A percentile compares a stretch with the other conserved stretches of the same genome.
Conservation (phyloP, 2,329 filamentous ascomycete species). For the Colletotrichum simmondsii region DNA sequence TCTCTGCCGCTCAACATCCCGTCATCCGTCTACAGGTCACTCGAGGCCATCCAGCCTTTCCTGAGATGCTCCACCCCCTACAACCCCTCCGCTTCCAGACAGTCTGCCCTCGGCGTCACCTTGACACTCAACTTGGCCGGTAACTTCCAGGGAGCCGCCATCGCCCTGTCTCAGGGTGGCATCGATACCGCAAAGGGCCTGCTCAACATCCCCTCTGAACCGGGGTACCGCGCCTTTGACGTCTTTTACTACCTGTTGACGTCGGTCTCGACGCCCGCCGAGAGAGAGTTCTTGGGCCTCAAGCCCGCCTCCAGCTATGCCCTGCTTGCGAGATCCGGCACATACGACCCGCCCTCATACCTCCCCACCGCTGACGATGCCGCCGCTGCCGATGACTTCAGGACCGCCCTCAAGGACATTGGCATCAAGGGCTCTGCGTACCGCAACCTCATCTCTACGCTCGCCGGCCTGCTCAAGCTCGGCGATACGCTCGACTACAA, state of each 20-base stretch:
- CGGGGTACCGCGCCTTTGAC: conserved; percentile 92
- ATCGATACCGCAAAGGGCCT: conserved; percentile 87
- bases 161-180: conserved; percentile 87
- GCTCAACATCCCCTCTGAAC: conserved; percentile 80
- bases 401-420: conserved; percentile 86
- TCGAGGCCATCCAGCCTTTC: conserved; percentile 87
- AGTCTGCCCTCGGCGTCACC: conserved; percentile 83
- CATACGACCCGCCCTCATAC: conserved; percentile 87
- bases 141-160: conserved; percentile 77
- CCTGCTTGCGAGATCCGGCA: conserved; percentile 84
- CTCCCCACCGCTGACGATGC: conserved; percentile 92
- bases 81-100: conserved; percentile 85
- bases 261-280: conserved; percentile 87
- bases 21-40: conserved; percentile 77
- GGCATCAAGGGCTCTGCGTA: conserved; percentile 90
- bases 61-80: conserved; percentile 87
- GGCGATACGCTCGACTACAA: conserved; percentile 90
- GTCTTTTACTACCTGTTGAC: conserved; percentile 98
- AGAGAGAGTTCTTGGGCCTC: conserved; percentile 88
- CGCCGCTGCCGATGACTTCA: conserved; percentile 93
- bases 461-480: conserved; percentile 89
- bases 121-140: conserved; percentile 86
- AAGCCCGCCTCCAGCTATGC: conserved; percentile 81
- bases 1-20: conserved; percentile 85
- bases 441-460: conserved; percentile 83